phyloP scores from a whole-genome alignment of 1,284 basidiomycete species.

The Agroathelia rolfsii region DNA sequence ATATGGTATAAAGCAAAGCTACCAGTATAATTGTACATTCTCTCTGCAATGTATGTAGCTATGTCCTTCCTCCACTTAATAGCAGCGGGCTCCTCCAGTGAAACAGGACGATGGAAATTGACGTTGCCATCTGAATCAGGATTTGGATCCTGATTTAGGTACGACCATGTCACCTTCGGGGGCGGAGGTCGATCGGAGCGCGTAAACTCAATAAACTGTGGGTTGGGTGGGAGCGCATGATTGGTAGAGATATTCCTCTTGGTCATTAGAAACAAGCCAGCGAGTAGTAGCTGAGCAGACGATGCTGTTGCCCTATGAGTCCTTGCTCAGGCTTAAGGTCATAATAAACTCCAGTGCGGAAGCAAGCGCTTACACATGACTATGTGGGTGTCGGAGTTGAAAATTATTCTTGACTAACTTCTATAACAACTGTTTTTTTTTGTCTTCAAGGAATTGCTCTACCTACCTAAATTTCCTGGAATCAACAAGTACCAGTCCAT shows the following conservation, averaged over 20 bases:
- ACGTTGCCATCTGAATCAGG: constrained; percentile 53
- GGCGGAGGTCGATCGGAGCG: constrained; percentile 45
- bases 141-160: constrained; percentile 41
- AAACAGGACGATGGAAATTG: constrained; percentile 54
- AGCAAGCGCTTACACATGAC: no score
- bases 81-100: constrained; percentile 34
- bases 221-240: constrained; percentile 36
- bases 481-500: constrained; percentile 2
- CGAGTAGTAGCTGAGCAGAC: no score
- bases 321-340: no score
- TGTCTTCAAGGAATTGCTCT: no score
- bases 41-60: constrained; percentile 45
- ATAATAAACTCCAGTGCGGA: no score
- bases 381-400: no score
- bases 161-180: constrained; percentile 22
- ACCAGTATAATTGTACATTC: constrained; percentile 32
- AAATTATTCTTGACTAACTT: no score
- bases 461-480: constrained; percentile 1
- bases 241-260: no score
- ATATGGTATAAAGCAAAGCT: constrained; percentile 8
- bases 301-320: no score
- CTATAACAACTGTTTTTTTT: background rate
- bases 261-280: constrained; percentile 18
- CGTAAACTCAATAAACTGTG: constrained; percentile 46
- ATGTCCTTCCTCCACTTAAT: constrained; percentile 54